These are phyloP conservation scores for Rubroboletus pulcherrimus DNA, from an alignment of 768 basidiomycete species.

Conservation along the genomic window DNA sequence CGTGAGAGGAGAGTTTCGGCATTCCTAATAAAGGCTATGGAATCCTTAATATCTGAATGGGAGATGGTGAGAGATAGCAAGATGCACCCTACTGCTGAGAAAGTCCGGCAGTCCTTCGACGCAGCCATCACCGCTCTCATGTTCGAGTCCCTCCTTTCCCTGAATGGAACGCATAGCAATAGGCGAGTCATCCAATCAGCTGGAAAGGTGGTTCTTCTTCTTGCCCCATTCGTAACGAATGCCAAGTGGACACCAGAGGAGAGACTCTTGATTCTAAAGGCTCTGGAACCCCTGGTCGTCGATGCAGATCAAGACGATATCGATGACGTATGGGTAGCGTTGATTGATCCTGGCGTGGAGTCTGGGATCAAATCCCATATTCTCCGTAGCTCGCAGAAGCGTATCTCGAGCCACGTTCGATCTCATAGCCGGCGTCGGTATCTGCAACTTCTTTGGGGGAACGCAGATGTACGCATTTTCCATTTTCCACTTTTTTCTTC, in stretches of 20 bases:
- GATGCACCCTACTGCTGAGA: conserved; percentile 52
- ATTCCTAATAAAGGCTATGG: conserved; percentile 62
- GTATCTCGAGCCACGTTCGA: conserved; percentile 6
- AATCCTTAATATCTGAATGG: conserved; percentile 48
- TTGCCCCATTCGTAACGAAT: conserved; percentile 38
- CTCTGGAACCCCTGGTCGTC: conserved; percentile 62
- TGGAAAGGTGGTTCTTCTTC: conserved; percentile 47
- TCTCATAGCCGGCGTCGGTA: conserved; percentile 27
- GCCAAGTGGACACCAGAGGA: conserved; percentile 57
- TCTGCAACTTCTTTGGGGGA: conserved; percentile 66
- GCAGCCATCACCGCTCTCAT: conserved; percentile 58
- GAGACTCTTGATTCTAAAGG: conserved; percentile 58
- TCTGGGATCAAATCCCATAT: conserved; percentile 65
- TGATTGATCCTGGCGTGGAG: conserved; percentile 42
- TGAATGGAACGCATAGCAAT: conserved; percentile 64
- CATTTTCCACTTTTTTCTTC: neutral
- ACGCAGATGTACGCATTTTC: conserved; percentile 53
- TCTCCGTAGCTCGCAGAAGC: conserved; percentile 36
- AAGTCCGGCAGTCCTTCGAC: conserved; percentile 66
- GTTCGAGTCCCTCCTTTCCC: conserved; percentile 62
- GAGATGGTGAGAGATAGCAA: conserved; percentile 35
- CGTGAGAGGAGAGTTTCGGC: conserved; percentile 61
- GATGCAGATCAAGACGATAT: conserved; percentile 31
- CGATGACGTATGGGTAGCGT: conserved; percentile 39
- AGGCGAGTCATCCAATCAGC: conserved; percentile 61